These are phyloP conservation scores for Abrus pulchellus DNA, from an alignment of 306 rosid species.

Conservation along the genomic window DNA sequence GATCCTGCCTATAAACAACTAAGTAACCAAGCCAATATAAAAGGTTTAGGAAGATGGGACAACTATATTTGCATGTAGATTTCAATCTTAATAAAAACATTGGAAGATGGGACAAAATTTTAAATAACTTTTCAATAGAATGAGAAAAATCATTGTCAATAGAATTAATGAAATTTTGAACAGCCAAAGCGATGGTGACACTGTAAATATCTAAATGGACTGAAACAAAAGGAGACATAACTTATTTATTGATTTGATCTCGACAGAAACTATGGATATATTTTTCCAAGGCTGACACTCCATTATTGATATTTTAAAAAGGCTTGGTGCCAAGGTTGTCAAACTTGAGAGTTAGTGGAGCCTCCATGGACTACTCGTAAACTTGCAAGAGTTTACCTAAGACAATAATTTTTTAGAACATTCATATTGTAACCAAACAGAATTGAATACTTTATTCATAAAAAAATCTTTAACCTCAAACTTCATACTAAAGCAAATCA, in stretches of 20 bases:
- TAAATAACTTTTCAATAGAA: background rate
- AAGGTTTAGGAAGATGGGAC: background rate
- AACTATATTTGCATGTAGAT: background rate
- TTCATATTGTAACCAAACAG: too few relatives aligned
- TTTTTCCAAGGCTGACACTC: background rate
- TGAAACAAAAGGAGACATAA: background rate
- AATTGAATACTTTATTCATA: too few relatives aligned
- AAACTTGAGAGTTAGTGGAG: too few relatives aligned
- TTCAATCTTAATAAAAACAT: background rate
- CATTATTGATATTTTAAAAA: too few relatives aligned
- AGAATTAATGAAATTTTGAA: background rate
- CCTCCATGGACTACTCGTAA: too few relatives aligned
- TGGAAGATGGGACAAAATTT: background rate
- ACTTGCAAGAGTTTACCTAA: too few relatives aligned
- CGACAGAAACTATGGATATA: background rate
- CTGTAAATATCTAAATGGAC: background rate
- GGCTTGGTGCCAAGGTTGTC: too few relatives aligned
- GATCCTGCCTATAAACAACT: background rate
- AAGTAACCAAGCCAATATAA: background rate
- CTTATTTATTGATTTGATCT: background rate
- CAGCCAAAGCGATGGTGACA: background rate
- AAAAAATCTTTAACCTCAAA: too few relatives aligned
- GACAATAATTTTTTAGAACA: too few relatives aligned
- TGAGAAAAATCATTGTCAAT: background rate
- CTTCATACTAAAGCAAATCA: too few relatives aligned